Base-by-base conservation (phyloP, 345 rosid species). In the Rhodamnia argentea region DNA sequence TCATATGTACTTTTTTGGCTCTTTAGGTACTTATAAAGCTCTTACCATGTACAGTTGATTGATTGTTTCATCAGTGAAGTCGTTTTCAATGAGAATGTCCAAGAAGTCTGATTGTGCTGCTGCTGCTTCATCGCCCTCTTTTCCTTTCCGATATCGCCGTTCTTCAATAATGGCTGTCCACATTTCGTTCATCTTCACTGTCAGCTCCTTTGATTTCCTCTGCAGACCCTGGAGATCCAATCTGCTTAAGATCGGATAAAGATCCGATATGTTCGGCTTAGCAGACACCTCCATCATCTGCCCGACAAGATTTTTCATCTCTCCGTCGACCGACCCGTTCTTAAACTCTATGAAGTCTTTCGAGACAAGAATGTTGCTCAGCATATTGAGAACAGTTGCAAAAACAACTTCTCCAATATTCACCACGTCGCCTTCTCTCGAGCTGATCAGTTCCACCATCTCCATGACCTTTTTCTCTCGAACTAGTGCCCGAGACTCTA, bases 191-290 rank as follows among this genome's bases (percentile, higher is more conserved):
- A 89, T 87, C 22, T 85, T 82, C 47, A 87, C 85, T 42, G 84
- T 85, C 86, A 90, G 51, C 27, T 85, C 87, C 89, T 83, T 82
- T 5, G 82, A 70, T 52, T 85, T 86, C 89, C 85, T 89, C 70
- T 59, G 85, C 32, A 89, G 64, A 62, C 89, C 87, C 86, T 87
- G 90, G 13, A 89, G 83, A 84, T 90, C 92, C 60, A 89, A 58
- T 22, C 82, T 44, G 7, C 88, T 82, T 51, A 91, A 83, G 13
- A 86, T 50, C 4, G 92, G 91, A 85, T 86, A 89, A 40, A 82
- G 83, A 51, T 89, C 92, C 32, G 92, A 91, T 11, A 91, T 70
- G 64, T 91, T 91, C 26, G 90, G 90, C 40, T 85, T 84, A 26
- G 86, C 81, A 52, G 88, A 89, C 52, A 88, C 42, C 83, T 87